Evolutionary conservation across 2,329 filamentous ascomycete species (phyloP).

Genomic region (Boeremia lycopersici): DNA sequence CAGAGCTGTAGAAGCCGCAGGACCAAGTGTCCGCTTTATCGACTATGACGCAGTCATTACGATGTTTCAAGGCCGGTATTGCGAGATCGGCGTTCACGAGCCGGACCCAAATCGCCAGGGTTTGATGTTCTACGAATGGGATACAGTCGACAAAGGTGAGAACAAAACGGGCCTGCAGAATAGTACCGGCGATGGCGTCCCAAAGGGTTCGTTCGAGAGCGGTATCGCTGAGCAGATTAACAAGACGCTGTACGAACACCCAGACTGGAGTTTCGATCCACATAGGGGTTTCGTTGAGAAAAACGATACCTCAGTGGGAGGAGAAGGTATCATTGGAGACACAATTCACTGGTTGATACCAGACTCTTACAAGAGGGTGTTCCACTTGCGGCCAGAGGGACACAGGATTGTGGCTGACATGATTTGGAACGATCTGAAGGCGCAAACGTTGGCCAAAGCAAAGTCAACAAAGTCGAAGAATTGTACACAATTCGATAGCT

Average conservation of each 20-base stretch:
- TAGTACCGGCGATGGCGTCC: constrained; percentile 30
- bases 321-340: constrained; percentile 26
- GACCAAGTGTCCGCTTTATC: constrained; percentile 29
- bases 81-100: constrained; percentile 34
- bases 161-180: constrained; percentile 26
- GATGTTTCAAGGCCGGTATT: constrained; percentile 30
- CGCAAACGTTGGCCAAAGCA: background rate
- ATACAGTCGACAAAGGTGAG: constrained; percentile 35
- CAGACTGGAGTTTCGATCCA: constrained; percentile 34
- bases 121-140: constrained; percentile 42
- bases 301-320: constrained; percentile 7
- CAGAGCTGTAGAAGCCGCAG: constrained; percentile 21
- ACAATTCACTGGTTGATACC: constrained; percentile 38
- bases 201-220: constrained; percentile 32
- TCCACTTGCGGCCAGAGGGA: constrained; percentile 34
- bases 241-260: constrained; percentile 34
- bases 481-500: background rate
- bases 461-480: constrained; percentile 6
- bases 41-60: constrained; percentile 31
- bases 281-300: constrained; percentile 33
- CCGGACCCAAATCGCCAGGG: constrained; percentile 33
- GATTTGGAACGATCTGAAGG: constrained; percentile 29
- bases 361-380: constrained; percentile 40
- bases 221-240: constrained; percentile 31
- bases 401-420: constrained; percentile 33